Percentiles rank a stretch among this genome's conserved stretches.
Evolutionary conservation across 1,284 basidiomycete genomes (phyloP).

Genomic region (Cryptococcus sp.): DNA sequence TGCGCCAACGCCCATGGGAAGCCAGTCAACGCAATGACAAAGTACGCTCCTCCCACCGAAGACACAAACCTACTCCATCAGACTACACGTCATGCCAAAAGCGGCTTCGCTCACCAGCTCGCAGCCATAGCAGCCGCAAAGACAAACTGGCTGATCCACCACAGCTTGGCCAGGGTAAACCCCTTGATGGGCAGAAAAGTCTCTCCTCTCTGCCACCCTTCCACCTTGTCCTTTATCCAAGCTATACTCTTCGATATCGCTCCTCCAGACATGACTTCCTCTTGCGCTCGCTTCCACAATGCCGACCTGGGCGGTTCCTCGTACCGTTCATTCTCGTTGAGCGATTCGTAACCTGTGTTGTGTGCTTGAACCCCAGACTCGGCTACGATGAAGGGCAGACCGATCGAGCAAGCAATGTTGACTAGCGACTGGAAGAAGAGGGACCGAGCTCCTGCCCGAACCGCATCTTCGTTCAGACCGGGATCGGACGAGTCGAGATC

Average conservation of each 20-base stretch:
- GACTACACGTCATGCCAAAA: neutral
- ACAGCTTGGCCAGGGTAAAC: conserved; percentile 40
- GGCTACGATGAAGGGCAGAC: conserved; percentile 65
- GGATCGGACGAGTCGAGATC: conserved; percentile 34
- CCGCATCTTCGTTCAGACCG: conserved; percentile 59
- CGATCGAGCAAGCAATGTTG: conserved; percentile 61
- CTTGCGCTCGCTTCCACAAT: conserved; percentile 26
- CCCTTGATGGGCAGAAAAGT: conserved; percentile 35
- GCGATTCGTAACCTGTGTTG: conserved; percentile 10
- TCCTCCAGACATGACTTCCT: conserved; percentile 10
- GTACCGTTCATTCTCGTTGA: conserved; percentile 8
- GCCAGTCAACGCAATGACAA: conserved; percentile 49
- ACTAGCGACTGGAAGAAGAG: conserved; percentile 71
- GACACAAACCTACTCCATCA: conserved; percentile 33
- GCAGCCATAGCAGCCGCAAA: conserved; percentile 46
- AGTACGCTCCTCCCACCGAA: conserved; percentile 46
- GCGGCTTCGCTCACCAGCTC: conserved; percentile 36
- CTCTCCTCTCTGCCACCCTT: conserved; percentile 17
- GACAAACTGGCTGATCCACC: conserved; percentile 37
- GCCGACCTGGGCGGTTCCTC: conserved; percentile 20
- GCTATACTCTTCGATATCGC: conserved; percentile 8
- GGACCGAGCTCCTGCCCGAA: conserved; percentile 74
- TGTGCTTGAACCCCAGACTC: conserved; percentile 36
- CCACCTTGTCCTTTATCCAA: conserved; percentile 12
- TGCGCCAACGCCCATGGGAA: conserved; percentile 50